Base-by-base conservation (phyloP, 352 stramenopile genomes). In the Globisporangium nagaii region DNA sequence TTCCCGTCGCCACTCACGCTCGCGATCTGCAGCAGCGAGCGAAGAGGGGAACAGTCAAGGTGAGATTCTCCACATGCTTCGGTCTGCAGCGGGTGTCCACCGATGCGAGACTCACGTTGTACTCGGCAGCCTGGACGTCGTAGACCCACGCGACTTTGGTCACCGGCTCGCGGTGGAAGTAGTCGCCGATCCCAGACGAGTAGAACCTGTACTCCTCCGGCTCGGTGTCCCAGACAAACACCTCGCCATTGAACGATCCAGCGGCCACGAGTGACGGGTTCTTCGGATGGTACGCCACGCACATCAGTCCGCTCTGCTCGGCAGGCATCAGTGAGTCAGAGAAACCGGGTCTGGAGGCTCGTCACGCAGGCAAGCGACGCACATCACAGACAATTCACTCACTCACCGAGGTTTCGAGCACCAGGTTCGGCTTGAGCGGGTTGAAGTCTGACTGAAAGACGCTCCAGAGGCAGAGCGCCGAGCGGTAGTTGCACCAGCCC, bases 251-350 rank as follows among this genome's bases (percentile, higher is more conserved):
- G 66, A 95, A 96, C 5, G 79, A 88, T 1, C 86, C 87, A 7
- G 81, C 86, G 7, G 87, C 87, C 17, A 96, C 71, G 17, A 96
- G 43, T 4, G 84, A 80, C 19, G 86, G 86, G 32, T 87, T 90
- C 56, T 76, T 80, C 11, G 87, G 87, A 57, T 96, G 87, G 54
- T 80, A 94, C 19, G 71, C 73, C 17, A 96, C 84, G 54, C 82
- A 94, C 85, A 95, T 93, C 25, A 96, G 69, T 6, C 84, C 88
- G 52, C 81, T 91, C 75, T 90, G 39, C n/a, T n/a, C n/a, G n/a
- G n/a, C n/a, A n/a, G n/a, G n/a, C 25, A 4, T 28, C 32, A 49
- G 17, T 7, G 15, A 22, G 17, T n/a, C 17, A 36, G 20, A 34
- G n/a, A 7, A 20, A n/a, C n/a, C n/a, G n/a, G n/a, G n/a, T n/a